Base-by-base conservation (phyloP, 2,329 filamentous ascomycete genomes). In the Colletotrichum neosansevieriae region DNA sequence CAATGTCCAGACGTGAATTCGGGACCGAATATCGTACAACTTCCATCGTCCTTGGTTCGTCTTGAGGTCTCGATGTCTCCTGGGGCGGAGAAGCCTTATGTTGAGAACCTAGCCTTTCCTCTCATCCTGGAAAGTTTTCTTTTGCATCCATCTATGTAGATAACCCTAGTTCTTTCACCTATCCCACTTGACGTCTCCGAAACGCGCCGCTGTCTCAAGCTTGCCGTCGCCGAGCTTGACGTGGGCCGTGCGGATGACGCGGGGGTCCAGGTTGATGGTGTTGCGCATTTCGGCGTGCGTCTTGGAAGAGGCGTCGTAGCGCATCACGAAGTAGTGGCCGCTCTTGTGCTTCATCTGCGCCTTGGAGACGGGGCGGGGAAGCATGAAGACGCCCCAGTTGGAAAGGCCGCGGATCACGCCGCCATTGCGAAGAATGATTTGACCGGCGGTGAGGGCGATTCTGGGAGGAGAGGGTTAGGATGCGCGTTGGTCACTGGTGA, bases 321-420 rank as follows among this genome's bases (percentile, higher is more conserved):
- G 93, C 92, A 99, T 93, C 76, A 97, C 92, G 81, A 99, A 99
- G 86, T 99, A 97, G 84, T 98, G 94, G 63, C 96, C 96, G 73
- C 90, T 88, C 72, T 88, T 88, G 86, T 98, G 92, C 73, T 89
- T 90, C 74, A 92, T 89, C 82, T 98, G 94, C 80, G 97, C 91
- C 77, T 91, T 91, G 70, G 90, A 91, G 67, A 91, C 86, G 70
- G 93, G 89, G 73, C 90, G 92, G 54, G 96, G 95, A 17, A 99
- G 91, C 54, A 91, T 86, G 83, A 96, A 98, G 74, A 92, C 88
- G 77, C 96, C 96, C 96, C 96, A 99, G 86, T 99, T 99, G 74
- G 91, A 91, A 77, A 97, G 87, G 78, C 94, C 94, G 74, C 96
- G 94, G 77, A 99, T 89, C 64, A 98, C 94, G 80, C 96, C 96